Base-by-base conservation (phyloP, 73 alveolate species). In the Effrenium voratum region DNA sequence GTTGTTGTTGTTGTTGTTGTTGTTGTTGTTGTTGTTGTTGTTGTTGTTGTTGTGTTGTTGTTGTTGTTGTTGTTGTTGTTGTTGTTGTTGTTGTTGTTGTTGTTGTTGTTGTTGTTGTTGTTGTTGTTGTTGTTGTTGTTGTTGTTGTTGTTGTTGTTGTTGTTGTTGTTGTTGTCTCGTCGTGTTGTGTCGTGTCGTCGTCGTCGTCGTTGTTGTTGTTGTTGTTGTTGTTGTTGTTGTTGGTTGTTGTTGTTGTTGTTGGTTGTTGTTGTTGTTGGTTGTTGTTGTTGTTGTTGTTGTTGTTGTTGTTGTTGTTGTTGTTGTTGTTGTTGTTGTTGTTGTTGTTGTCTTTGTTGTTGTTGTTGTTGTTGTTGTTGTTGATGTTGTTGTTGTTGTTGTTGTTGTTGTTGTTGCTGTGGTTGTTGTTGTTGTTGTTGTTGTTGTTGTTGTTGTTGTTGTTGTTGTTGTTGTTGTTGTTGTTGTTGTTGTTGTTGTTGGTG, bases 381-480 rank as follows among this genome's bases (percentile, higher is more conserved):
- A n/a, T 22, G 34, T 15, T 68, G 34, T 68, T 15, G 34, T 22
- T 12, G 6, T 68, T 12, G 12, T 68, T 15, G 34, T 12, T 12
- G 34, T 68, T 32, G 81, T n/a, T 68, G 36, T 22, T 12, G 81
- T 22, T 68, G 36, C 16, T n/a, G 36, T 68, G 34, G 81, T 68
- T 68, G 81, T 68, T 68, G 81, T 68, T 68, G 81, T n/a, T 68
- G 81, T 68, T 68, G 81, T 68, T 68, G 81, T 68, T 68, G 81
- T 68, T 68, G 34, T 15, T 68, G n/a, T n/a, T n/a, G n/a, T n/a
- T n/a, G n/a, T n/a, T n/a, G n/a, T n/a, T n/a, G n/a, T n/a, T n/a
- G n/a, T n/a, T n/a, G n/a, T n/a, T n/a, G n/a, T n/a, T n/a, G n/a
- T n/a, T n/a, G n/a, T n/a, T n/a, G n/a, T n/a, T n/a, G n/a, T n/a